phyloP scores from a whole-genome alignment of 768 basidiomycete genomes.

The Tephrocybe sp. region DNA sequence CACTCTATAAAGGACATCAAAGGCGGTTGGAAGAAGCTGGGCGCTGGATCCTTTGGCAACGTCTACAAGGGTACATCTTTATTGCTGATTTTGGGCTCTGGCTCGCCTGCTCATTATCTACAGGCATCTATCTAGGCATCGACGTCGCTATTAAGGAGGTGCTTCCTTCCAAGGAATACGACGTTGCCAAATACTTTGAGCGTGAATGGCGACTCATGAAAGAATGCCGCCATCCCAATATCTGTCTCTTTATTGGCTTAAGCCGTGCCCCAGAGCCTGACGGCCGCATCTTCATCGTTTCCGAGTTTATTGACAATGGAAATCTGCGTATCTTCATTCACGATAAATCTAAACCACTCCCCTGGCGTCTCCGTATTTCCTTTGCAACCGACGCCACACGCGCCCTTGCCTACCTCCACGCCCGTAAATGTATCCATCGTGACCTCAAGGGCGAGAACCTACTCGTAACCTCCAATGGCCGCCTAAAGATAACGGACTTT shows the following conservation, averaged over 20 bases:
- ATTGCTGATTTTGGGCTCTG: background rate
- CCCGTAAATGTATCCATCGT: slow-evolving; percentile 83
- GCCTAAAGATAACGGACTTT: slow-evolving; percentile 98
- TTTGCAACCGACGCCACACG: slow-evolving; percentile 95
- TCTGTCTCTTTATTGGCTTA: slow-evolving; percentile 90
- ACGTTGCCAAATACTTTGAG: slow-evolving; percentile 96
- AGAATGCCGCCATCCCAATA: slow-evolving; percentile 89
- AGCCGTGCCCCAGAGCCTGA: slow-evolving; percentile 76
- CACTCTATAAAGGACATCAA: slow-evolving; percentile 64
- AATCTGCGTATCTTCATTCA: slow-evolving; percentile 92
- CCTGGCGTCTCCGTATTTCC: slow-evolving; percentile 90
- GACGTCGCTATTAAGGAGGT: slow-evolving; percentile 98
- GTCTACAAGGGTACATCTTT: slow-evolving; percentile 72
- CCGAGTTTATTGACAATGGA: slow-evolving; percentile 90
- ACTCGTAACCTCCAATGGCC: slow-evolving; percentile 90
- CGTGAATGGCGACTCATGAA: slow-evolving; percentile 99
- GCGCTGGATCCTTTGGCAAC: slow-evolving; percentile 91
- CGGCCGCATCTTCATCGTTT: slow-evolving; percentile 89
- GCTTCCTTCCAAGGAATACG: slow-evolving; percentile 85
- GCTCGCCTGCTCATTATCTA: background rate
- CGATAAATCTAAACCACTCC: slow-evolving; percentile 78
- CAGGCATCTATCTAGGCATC: slow-evolving; percentile 89
- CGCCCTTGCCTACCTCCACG: slow-evolving; percentile 96
- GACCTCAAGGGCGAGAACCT: slow-evolving; percentile 98
- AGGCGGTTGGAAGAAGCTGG: slow-evolving; percentile 85